These are phyloP conservation scores for Penicillium sp. DNA, from an alignment of 2,329 filamentous ascomycete species.

Conservation along the genomic window DNA sequence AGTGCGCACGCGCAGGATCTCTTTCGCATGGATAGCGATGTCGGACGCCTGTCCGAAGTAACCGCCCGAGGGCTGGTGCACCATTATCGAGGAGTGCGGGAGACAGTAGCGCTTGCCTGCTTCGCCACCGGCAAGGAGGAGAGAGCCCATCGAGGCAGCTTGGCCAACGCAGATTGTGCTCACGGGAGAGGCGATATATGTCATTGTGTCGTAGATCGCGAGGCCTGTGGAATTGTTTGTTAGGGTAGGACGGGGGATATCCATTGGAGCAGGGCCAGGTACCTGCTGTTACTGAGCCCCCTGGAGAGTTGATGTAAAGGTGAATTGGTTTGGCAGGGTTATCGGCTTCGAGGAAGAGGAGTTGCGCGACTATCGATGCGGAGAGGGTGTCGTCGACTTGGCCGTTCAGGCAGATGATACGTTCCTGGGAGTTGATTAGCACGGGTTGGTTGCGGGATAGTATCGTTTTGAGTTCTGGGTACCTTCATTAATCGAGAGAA, in stretches of 20 bases:
- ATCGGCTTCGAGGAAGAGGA: constrained; percentile 97
- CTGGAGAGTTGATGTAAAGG: constrained; percentile 96
- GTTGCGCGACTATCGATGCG: constrained; percentile 90
- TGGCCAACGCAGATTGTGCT: constrained; percentile 94
- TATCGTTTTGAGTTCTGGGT: constrained; percentile 16
- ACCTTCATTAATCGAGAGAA: constrained; percentile 78
- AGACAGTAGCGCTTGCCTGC: constrained; percentile 82
- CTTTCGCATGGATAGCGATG: constrained; percentile 94
- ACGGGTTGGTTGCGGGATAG: constrained; percentile 10
- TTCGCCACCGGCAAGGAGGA: constrained; percentile 82
- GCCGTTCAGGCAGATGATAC: constrained; percentile 91
- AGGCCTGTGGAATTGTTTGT: constrained; percentile 37
- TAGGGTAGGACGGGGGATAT: background rate
- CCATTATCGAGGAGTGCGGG: constrained; percentile 93
- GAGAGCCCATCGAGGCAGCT: constrained; percentile 89
- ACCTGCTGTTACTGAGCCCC: constrained; percentile 84
- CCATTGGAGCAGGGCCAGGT: constrained; percentile 10
- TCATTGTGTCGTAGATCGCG: constrained; percentile 98
- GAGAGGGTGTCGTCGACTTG: constrained; percentile 85
- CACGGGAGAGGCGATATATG: constrained; percentile 88
- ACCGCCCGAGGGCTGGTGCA: constrained; percentile 87
- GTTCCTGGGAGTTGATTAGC: constrained; percentile 62
- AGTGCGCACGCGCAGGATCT: constrained; percentile 82
- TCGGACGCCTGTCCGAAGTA: constrained; percentile 68
- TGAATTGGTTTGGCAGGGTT: constrained; percentile 92